Percentiles rank a stretch among this genome's conserved stretches.
Evolutionary conservation across 2,329 filamentous ascomycete species (phyloP).

Genomic region (Phialocephala sp.): DNA sequence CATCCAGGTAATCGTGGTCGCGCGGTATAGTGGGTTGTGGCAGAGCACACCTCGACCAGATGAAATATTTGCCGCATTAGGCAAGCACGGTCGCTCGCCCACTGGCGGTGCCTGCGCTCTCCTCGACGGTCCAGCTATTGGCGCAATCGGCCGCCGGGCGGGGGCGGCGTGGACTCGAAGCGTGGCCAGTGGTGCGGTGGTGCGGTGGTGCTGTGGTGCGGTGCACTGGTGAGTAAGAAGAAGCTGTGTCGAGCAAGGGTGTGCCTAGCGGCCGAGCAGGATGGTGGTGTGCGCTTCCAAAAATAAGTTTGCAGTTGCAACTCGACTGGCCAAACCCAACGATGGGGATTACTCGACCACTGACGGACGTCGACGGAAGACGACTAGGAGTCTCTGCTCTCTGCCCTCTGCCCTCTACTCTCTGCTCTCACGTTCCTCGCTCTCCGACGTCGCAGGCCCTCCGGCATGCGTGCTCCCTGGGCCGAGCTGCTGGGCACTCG

Average conservation of each 20-base stretch:
- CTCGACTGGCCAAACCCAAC: background rate
- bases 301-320: slow-evolving; percentile 11
- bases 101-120: too few relatives aligned
- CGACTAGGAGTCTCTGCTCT: too few relatives aligned
- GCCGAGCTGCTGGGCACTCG: too few relatives aligned
- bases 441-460: background rate
- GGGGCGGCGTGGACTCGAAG: background rate
- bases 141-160: background rate
- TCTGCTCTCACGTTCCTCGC: background rate
- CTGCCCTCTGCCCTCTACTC: too few relatives aligned
- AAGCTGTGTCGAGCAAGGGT: slow-evolving; percentile 7
- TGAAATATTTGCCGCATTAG: slow-evolving; percentile 5
- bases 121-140: background rate
- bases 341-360: background rate
- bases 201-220: background rate
- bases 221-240: slow-evolving; percentile 5
- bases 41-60: background rate
- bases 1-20: background rate
- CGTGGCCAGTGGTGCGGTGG: background rate
- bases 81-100: background rate
- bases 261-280: background rate
- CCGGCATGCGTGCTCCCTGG: too few relatives aligned
- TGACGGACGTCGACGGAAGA: background rate
- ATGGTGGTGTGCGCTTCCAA: slow-evolving; percentile 17
- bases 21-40: background rate